Percentiles rank a stretch among this genome's conserved stretches.
Evolutionary conservation across 2,329 filamentous ascomycete genomes (phyloP).

Genomic region (Ophiocordyceps camponoti-floridani): DNA sequence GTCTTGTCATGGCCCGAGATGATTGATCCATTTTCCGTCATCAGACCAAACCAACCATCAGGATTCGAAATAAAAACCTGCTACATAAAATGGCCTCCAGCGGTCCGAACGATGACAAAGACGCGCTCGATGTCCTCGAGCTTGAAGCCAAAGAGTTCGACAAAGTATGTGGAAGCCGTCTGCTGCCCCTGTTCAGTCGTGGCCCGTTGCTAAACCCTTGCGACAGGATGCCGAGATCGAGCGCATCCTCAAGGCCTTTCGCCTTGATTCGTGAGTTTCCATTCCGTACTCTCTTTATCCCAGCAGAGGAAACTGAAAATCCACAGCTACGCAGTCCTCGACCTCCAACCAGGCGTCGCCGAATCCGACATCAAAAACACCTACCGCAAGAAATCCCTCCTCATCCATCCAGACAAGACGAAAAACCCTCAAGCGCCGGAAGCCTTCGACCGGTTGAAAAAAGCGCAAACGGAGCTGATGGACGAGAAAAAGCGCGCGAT

Average conservation of each 20-base stretch:
- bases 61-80: no score
- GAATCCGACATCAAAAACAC: constrained; percentile 89
- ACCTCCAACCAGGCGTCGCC: constrained; percentile 84
- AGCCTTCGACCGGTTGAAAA: constrained; percentile 90
- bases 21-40: not conserved
- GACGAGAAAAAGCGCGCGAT: constrained; percentile 81
- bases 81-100: no score
- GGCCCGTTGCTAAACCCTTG: constrained; percentile 1
- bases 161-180: constrained; percentile 38
- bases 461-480: constrained; percentile 78
- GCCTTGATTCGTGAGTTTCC: constrained; percentile 37
- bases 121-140: constrained; percentile 66
- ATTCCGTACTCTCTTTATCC: not conserved
- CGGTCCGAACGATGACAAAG: constrained; percentile 11
- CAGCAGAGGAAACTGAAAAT: constrained; percentile 1
- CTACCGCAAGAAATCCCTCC: constrained; percentile 94
- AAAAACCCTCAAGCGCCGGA: constrained; percentile 80
- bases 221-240: constrained; percentile 82
- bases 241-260: constrained; percentile 80
- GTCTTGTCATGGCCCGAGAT: not conserved
- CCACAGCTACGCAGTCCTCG: constrained; percentile 71
- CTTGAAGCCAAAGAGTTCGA: constrained; percentile 78
- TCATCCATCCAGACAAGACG: constrained; percentile 98
- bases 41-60: no score
- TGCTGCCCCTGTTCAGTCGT: not conserved